These are phyloP conservation scores for Aristolochia californica DNA, from an alignment of 164 flowering plant genomes.

Conservation along the genomic window DNA sequence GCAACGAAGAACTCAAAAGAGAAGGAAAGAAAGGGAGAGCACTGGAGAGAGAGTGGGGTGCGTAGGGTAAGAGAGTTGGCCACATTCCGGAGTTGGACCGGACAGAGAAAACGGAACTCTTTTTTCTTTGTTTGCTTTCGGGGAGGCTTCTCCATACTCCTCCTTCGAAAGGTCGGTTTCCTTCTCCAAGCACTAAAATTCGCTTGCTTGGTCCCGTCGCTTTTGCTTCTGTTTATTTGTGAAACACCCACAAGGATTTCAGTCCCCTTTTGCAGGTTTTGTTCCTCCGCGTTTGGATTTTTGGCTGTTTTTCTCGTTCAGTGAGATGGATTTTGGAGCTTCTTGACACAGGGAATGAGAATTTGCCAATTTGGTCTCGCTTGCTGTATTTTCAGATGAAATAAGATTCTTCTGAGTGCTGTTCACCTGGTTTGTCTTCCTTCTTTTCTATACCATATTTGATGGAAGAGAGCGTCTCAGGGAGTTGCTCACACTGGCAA, in stretches of 20 bases:
- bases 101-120: neutral
- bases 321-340: neutral
- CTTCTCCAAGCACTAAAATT: slow-evolving; percentile 19
- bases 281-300: slow-evolving; percentile 15
- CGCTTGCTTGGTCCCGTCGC: slow-evolving; percentile 8
- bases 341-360: too few species aligned
- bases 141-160: slow-evolving; percentile 11
- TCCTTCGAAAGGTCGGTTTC: slow-evolving; percentile 61
- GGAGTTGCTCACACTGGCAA: too few species aligned
- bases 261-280: slow-evolving; percentile 39
- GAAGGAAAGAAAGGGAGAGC: slow-evolving; percentile 4
- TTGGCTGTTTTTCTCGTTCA: neutral
- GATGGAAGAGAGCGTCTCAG: neutral
- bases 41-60: slow-evolving; percentile 19
- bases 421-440: neutral
- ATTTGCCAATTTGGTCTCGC: neutral
- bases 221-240: slow-evolving; percentile 12
- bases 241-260: slow-evolving; percentile 36
- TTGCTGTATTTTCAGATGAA: neutral
- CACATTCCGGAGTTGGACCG: slow-evolving; percentile 16
- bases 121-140: slow-evolving; percentile 1
- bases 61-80: slow-evolving; percentile 23
- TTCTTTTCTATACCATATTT: neutral
- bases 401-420: neutral
- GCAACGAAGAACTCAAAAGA: slow-evolving; percentile 25